Conservation (phyloP, 139 green algal species). For the Gonium pectorale region DNA sequence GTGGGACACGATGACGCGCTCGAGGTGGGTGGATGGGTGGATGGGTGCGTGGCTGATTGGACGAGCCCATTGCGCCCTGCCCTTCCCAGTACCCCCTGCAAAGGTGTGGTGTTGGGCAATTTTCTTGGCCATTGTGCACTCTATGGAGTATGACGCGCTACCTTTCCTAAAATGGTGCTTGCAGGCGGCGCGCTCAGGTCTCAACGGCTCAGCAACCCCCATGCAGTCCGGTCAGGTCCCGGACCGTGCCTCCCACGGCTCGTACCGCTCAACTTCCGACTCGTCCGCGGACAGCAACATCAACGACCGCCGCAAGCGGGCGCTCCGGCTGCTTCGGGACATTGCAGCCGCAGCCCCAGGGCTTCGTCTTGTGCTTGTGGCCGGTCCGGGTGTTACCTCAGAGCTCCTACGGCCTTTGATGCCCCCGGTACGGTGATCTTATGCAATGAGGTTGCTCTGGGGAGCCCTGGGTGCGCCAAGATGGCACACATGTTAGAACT, state of each 20-base stretch:
- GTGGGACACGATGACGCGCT: conserved; percentile 11
- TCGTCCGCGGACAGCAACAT: too few species aligned
- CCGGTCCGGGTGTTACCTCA: neutral
- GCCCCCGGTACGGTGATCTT: neutral
- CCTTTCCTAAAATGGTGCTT: too few species aligned
- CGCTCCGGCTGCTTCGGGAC: conserved; percentile 33
- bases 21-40: neutral
- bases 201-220: neutral
- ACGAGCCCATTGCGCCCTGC: too few species aligned
- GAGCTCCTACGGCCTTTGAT: conserved; percentile 9
- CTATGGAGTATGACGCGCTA: neutral
- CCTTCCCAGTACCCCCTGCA: too few species aligned
- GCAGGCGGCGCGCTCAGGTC: neutral
- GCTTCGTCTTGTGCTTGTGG: conserved; percentile 34
- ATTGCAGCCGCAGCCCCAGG: neutral
- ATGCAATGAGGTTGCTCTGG: neutral
- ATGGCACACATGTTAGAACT: too few species aligned
- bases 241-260: neutral
- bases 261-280: neutral
- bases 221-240: neutral
- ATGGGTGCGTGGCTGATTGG: too few species aligned
- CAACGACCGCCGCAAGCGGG: neutral
- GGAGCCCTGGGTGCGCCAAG: too few species aligned
- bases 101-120: too few species aligned
- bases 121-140: too few species aligned